Conservation (phyloP, 2,329 filamentous ascomycete genomes). For the Ophiocordyceps australis region DNA sequence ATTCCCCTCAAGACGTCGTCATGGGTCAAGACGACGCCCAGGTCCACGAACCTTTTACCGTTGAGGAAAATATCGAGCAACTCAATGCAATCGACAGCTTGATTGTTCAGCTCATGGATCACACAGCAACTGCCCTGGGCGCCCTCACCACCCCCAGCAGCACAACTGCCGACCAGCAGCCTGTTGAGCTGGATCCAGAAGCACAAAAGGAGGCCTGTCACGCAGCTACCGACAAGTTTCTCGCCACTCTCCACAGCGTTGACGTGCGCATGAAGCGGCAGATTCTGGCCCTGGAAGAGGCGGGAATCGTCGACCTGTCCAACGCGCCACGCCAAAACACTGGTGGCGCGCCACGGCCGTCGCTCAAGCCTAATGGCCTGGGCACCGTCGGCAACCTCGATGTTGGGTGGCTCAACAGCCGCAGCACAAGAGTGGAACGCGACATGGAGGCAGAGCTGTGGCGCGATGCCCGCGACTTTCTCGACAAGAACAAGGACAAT, state of each 20-base stretch:
- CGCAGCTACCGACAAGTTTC: slow-evolving; percentile 45
- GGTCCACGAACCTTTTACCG: slow-evolving; percentile 39
- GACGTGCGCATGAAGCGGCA: slow-evolving; percentile 50
- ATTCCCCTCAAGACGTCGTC: slow-evolving; percentile 11
- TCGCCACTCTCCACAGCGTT: slow-evolving; percentile 53
- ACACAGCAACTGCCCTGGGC: slow-evolving; percentile 27
- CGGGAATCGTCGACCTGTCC: slow-evolving; percentile 45
- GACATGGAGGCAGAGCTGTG: slow-evolving; percentile 75
- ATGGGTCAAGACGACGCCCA: slow-evolving; percentile 11
- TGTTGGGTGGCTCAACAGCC: slow-evolving; percentile 77
- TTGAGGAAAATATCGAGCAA: slow-evolving; percentile 63
- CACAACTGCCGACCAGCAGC: slow-evolving; percentile 3
- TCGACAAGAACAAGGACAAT: slow-evolving; percentile 12
- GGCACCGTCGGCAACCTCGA: slow-evolving; percentile 48
- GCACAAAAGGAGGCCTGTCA: slow-evolving; percentile 37
- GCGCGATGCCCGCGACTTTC: slow-evolving; percentile 20
- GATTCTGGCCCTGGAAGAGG: slow-evolving; percentile 67
- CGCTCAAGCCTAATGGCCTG: slow-evolving; percentile 33
- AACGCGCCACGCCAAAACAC: slow-evolving; percentile 13
- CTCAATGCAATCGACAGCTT: slow-evolving; percentile 61
- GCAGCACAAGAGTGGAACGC: slow-evolving; percentile 62
- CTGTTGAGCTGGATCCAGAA: slow-evolving; percentile 3
- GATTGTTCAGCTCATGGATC: slow-evolving; percentile 18
- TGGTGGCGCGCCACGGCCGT: slow-evolving; percentile 18
- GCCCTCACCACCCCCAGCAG: slow-evolving; percentile 18